A percentile compares a stretch with the other conserved stretches of the same genome.
Conservation (phyloP, 2,329 filamentous ascomycete species). For the Colletotrichum sublineola region DNA sequence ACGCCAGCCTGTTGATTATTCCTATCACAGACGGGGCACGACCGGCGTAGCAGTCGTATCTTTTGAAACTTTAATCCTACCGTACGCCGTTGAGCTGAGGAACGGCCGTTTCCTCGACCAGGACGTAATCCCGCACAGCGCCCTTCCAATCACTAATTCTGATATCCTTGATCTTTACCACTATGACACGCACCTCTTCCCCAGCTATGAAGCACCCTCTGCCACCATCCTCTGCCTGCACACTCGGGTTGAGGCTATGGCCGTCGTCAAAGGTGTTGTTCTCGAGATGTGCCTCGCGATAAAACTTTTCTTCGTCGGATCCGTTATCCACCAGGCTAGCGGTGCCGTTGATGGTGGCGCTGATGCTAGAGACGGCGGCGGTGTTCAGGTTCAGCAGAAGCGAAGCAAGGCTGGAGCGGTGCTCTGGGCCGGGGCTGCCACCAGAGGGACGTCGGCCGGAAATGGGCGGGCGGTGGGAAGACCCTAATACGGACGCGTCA, state of each 20-base stretch:
- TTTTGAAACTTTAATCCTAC: conserved; percentile 38
- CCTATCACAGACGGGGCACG: neutral
- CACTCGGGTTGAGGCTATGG: conserved; percentile 48
- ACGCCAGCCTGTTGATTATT: neutral
- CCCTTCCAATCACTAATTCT: conserved; percentile 96
- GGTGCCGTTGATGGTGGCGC: conserved; percentile 91
- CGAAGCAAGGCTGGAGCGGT: conserved; percentile 81
- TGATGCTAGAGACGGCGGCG: conserved; percentile 87
- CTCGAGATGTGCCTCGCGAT: conserved; percentile 84
- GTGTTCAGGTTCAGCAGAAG: conserved; percentile 93
- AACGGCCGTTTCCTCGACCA: conserved; percentile 53
- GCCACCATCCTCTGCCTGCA: conserved; percentile 63
- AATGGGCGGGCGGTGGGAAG: conserved; percentile 89
- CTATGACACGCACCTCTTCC: conserved; percentile 87
- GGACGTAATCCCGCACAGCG: conserved; percentile 83
- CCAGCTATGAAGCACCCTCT: conserved; percentile 80
- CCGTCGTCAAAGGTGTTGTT: conserved; percentile 89
- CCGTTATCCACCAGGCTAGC: conserved; percentile 80
- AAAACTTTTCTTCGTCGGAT: conserved; percentile 87
- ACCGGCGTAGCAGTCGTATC: neutral
- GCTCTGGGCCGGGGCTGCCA: conserved; percentile 74
- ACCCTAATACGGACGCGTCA: conserved; percentile 64
- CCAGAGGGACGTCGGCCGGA: conserved; percentile 70
- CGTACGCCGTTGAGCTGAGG: conserved; percentile 57
- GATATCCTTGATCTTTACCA: conserved; percentile 86